Evolutionary conservation across 176 grass and related monocot species (phyloP), one percentile per base, ranked within the genome.

Genomic region (Zea luxurians): DNA sequence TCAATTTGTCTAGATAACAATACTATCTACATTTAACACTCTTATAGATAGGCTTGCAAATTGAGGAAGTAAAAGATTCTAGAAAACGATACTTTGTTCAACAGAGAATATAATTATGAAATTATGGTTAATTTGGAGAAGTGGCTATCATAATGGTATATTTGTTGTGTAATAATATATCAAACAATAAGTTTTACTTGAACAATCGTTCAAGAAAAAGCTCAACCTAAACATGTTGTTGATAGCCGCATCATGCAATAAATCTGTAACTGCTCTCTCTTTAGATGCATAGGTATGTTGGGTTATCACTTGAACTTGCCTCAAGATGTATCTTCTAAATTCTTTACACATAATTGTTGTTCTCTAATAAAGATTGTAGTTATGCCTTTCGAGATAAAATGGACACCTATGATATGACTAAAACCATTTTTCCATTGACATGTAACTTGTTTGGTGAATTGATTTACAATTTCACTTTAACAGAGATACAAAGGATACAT

Each of bases 381-480:
- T 64, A 44, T 34, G 13, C 3, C 48, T 46, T 61, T 76, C 21
- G 64, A 38, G 64, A 46, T 38, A 63, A 27, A 77, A 27, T 65
- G 47, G 37, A 6, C 13, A 61, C 77, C 54, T 21, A 74, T 21
- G 74, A 27, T 86, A 48, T 75, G 13, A 52, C 20, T 36, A 12
- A 57, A 37, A 68, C 50, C 34, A 43, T 74, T 27, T 18, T 27
- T 27, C 46, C 58, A 37, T 45, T 75, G 52, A 27, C 13, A 80
- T 80, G 75, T 13, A 54, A 81, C 20, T n/a, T 63, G 53, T 17
- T 38, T 7, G 21, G 13, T 59, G 6, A 37, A 61, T 52, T 71
- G 15, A n/a, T 10, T 48, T 71, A 6, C 13, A 75, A n/a, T 50
- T 70, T 86, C 62, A 59, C 47, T 42, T 62, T 86, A 68, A 48